A percentile compares a stretch with the other conserved stretches of the same genome.
Evolutionary conservation across 1,284 basidiomycete species (phyloP).

Genomic region (Mycena citricolor): DNA sequence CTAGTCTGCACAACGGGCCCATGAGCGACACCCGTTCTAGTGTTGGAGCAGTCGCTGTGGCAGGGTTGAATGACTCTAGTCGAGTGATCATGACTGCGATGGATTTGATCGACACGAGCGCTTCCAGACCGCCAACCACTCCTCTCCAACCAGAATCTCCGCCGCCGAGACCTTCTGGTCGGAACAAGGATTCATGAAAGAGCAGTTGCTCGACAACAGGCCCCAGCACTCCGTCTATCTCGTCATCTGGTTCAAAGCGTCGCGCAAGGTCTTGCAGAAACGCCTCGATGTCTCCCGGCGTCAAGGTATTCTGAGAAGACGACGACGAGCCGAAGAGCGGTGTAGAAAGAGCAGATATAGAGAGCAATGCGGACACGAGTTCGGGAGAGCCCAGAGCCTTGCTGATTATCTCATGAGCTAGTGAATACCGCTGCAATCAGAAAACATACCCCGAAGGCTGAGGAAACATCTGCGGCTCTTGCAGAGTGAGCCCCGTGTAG

Average conservation of each 20-base stretch:
- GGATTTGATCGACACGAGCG: slow-evolving; percentile 78
- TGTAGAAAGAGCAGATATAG: slow-evolving; percentile 59
- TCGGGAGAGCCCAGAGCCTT: slow-evolving; percentile 75
- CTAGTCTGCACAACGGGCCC: slow-evolving; percentile 80
- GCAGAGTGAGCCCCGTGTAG: slow-evolving; percentile 87
- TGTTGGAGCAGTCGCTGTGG: slow-evolving; percentile 51
- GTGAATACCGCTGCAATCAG: slow-evolving; percentile 1
- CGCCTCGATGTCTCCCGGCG: slow-evolving; percentile 60
- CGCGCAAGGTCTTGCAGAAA: slow-evolving; percentile 72
- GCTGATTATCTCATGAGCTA: slow-evolving; percentile 36
- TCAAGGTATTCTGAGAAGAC: slow-evolving; percentile 40
- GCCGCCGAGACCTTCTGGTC: slow-evolving; percentile 65
- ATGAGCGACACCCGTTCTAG: slow-evolving; percentile 71
- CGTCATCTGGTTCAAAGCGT: slow-evolving; percentile 65
- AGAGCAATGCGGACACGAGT: slow-evolving; percentile 76
- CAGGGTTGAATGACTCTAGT: slow-evolving; percentile 72
- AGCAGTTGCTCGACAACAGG: slow-evolving; percentile 60
- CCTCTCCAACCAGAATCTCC: slow-evolving; percentile 83
- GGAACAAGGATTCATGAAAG: slow-evolving; percentile 60
- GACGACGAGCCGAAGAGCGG: slow-evolving; percentile 56
- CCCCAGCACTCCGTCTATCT: slow-evolving; percentile 54
- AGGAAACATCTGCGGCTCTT: slow-evolving; percentile 94
- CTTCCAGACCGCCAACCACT: slow-evolving; percentile 79
- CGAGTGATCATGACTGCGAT: slow-evolving; percentile 80
- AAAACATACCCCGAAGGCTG: slow-evolving; percentile 70